Base-by-base conservation (phyloP, 768 basidiomycete genomes). In the Lepiota brunneoincarnata region DNA sequence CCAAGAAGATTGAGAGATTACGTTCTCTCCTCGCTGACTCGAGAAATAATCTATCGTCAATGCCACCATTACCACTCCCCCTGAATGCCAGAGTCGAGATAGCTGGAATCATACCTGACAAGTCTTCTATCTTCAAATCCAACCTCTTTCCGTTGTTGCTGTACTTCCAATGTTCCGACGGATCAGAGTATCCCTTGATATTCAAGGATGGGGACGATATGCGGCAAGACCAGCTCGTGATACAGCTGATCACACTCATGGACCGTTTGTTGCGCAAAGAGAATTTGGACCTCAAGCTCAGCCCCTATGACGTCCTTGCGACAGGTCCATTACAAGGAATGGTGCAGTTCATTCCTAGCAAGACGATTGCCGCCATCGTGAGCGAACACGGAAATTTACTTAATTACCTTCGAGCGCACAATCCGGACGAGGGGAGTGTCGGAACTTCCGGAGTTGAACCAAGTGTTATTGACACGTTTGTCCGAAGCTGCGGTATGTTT, bases 121-220 rank as follows among this genome's bases (percentile, higher is more conserved):
- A 93, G 65, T 96, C 93, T 0, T 90, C 89, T 15, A 89, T 98
- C 34, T 98, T 99, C 81, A 99, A 98, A 67, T 97, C 94, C 41
- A 98, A 95, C 65, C 84, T 98, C 50, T 93, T 86, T 62, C 97
- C 97, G 0, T 78, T 99, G 49, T 77, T 96, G 17, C 76, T 99
- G 15, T 93, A 89, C 68, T 96, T 98, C 69, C 87, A 91, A 61
- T 89, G 90, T 60, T 75, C 84, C 9, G 89, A 92, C 53, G 87
- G 90, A 9, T 80, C 84, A 14, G 91, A 94, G 65, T 98, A 89
- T 68, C 91, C 95, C 0, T 82, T 98, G 48, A 98, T 99, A 56
- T 98, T 98, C 80, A 99, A 98, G 71, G 95, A 98, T 61, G 97
- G 97, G 12, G 97, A 98, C 65, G 97, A 99, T 65, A 88, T 98